Percentiles rank a stretch among this genome's conserved stretches.
phyloP scores from a whole-genome alignment of 2,329 filamentous ascomycete species.

The Aureobasidium musti region DNA sequence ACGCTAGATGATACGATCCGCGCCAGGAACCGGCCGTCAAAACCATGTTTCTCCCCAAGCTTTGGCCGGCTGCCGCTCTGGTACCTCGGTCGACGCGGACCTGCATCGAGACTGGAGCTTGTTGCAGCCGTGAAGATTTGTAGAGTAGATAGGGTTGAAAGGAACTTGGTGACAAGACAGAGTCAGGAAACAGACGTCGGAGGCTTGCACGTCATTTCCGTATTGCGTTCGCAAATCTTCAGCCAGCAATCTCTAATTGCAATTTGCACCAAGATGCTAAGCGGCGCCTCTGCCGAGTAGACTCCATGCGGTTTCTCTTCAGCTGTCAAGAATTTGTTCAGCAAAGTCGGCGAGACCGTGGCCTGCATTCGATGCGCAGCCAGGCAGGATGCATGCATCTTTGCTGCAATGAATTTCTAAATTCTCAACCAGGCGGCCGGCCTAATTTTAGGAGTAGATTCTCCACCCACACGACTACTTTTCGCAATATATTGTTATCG shows the following conservation, averaged over 20 bases:
- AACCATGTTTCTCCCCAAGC: conserved; percentile 9
- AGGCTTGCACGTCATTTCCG: conserved; percentile 28
- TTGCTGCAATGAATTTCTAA: conserved; percentile 8
- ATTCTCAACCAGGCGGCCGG: conserved; percentile 5
- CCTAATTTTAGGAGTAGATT: conserved; percentile 15
- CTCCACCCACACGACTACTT: conserved; percentile 4
- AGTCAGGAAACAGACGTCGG: conserved; percentile 12
- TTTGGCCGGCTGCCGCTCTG: conserved; percentile 11
- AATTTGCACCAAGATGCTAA: conserved; percentile 3
- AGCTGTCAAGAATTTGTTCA: conserved; percentile 18
- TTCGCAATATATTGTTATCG: conserved; percentile 22
- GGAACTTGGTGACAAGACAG: conserved; percentile 10
- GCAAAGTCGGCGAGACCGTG: conserved; percentile 16
- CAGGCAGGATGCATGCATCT: too few relatives aligned
- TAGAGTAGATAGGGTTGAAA: neutral
- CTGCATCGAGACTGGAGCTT: conserved; percentile 28
- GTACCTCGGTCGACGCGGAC: conserved; percentile 18
- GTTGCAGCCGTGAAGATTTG: conserved; percentile 10
- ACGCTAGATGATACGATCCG: neutral
- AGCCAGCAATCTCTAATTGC: conserved; percentile 21
- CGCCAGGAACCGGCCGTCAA: conserved; percentile 24
- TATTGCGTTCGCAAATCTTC: conserved; percentile 13
- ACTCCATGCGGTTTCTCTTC: conserved; percentile 19
- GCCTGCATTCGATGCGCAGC: neutral
- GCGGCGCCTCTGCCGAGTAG: conserved; percentile 13